phyloP scores from a whole-genome alignment of 371 early-diverging fungal genomes.

The Mortierella sp. region DNA sequence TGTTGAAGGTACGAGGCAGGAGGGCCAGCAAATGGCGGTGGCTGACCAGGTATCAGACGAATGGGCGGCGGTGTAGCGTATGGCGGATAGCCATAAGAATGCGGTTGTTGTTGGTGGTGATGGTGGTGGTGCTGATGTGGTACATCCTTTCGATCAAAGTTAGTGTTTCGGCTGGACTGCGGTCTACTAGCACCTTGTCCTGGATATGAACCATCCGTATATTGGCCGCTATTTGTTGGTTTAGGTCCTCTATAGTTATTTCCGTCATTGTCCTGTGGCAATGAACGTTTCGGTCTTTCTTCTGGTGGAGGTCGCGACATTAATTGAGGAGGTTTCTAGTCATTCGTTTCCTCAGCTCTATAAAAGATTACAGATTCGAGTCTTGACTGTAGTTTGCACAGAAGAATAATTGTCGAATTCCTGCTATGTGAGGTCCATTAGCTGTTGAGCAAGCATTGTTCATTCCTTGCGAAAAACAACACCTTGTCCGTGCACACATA shows the following conservation, averaged over 20 bases:
- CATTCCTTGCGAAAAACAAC: too few species aligned
- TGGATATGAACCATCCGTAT: background rate
- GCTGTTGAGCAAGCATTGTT: too few species aligned
- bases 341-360: background rate
- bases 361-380: too few species aligned
- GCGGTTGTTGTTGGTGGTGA: background rate
- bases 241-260: too few species aligned
- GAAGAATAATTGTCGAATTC: too few species aligned
- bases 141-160: background rate
- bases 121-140: background rate
- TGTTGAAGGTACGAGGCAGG: background rate
- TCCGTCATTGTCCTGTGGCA: background rate
- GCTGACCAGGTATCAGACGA: constrained; percentile 28
- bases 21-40: constrained; percentile 18
- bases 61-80: constrained; percentile 20
- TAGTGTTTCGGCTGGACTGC: too few species aligned
- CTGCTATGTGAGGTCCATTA: too few species aligned
- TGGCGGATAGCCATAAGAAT: background rate
- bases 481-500: too few species aligned
- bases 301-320: constrained; percentile 5
- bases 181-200: too few species aligned
- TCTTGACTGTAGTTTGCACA: too few species aligned
- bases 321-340: too few species aligned
- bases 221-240: background rate
- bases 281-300: background rate